Evolutionary conservation across 1,284 basidiomycete species (phyloP).

Genomic region (Phylloboletellus chloephorus): DNA sequence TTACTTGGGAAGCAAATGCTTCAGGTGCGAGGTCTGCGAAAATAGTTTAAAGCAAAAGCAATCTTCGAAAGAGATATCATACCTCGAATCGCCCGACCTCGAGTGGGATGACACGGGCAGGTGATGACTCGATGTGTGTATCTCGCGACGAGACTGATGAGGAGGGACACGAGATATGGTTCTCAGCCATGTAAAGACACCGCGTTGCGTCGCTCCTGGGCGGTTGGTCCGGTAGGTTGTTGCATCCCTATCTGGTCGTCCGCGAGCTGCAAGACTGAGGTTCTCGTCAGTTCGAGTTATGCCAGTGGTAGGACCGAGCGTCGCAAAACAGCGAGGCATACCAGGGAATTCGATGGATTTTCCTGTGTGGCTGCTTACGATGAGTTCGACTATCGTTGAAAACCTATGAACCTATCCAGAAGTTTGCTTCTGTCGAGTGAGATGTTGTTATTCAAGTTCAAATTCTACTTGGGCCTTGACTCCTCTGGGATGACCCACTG

Average conservation of each 20-base stretch:
- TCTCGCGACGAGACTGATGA: not conserved
- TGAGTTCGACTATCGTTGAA: no score
- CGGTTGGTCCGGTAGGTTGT: not conserved
- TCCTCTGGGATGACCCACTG: no score
- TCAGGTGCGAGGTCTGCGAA: conserved; percentile 2
- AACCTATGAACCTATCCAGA: no score
- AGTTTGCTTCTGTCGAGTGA: no score
- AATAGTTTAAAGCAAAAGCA: not conserved
- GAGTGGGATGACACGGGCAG: not conserved
- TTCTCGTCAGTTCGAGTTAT: not conserved
- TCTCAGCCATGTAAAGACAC: not conserved
- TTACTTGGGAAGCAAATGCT: not conserved
- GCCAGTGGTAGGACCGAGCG: not conserved
- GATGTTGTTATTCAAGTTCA: no score
- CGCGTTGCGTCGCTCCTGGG: not conserved
- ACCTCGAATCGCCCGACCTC: conserved; percentile 1
- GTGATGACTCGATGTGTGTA: not conserved
- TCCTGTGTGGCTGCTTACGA: not conserved
- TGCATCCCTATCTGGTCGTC: not conserved
- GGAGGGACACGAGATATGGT: not conserved
- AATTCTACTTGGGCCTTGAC: no score
- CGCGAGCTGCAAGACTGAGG: conserved; percentile 9
- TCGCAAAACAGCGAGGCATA: conserved; percentile 2
- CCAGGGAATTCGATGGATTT: not conserved
- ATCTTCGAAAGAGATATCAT: not conserved